A percentile compares a stretch with the other conserved stretches of the same genome.
These are phyloP conservation scores for Vitis amurensis DNA, from an alignment of 164 flowering plant genomes.

Conservation along the genomic window DNA sequence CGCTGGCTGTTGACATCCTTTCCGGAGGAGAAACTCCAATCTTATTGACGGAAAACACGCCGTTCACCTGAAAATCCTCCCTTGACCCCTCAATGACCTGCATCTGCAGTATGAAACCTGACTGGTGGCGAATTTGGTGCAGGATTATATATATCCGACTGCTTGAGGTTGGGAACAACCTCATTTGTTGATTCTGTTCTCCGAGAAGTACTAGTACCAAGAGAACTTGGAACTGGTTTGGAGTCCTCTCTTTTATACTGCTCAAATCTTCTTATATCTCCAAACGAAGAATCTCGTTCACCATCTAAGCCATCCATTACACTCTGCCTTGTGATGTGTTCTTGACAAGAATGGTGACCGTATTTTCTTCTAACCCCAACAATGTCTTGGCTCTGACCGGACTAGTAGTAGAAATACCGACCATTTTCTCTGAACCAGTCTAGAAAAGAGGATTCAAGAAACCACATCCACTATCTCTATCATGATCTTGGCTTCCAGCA, in stretches of 20 bases:
- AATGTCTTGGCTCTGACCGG: slow-evolving; percentile 68
- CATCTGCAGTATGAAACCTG: slow-evolving; percentile 90
- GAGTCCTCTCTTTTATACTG: slow-evolving; percentile 1
- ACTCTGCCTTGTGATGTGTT: slow-evolving; percentile 2
- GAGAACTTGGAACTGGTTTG: slow-evolving; percentile 8
- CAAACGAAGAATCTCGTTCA: slow-evolving; percentile 15
- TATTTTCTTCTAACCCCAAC: slow-evolving; percentile 56
- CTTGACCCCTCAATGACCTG: too few relatives aligned
- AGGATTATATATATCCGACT: slow-evolving; percentile 19
- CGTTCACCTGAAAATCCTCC: slow-evolving; percentile 41
- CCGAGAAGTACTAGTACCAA: too few relatives aligned
- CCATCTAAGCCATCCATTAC: slow-evolving; percentile 14
- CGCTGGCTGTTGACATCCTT: too few relatives aligned
- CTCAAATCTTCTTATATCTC: slow-evolving; percentile 16
- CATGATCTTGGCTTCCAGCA: slow-evolving; percentile 21
- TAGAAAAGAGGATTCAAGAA: slow-evolving; percentile 50
- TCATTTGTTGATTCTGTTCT: slow-evolving; percentile 6
- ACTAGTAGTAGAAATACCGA: slow-evolving; percentile 68
- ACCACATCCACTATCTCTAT: slow-evolving; percentile 14
- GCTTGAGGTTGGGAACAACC: slow-evolving; percentile 20
- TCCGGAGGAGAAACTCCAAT: too few relatives aligned
- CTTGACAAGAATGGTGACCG: slow-evolving; percentile 15
- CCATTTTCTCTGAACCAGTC: slow-evolving; percentile 62
- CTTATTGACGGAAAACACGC: too few relatives aligned
- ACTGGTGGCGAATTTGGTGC: slow-evolving; percentile 55